A percentile compares a stretch with the other conserved stretches of the same genome.
These are phyloP conservation scores for Phycomyces nitens DNA, from an alignment of 192 early-diverging fungal genomes.

Conservation along the genomic window DNA sequence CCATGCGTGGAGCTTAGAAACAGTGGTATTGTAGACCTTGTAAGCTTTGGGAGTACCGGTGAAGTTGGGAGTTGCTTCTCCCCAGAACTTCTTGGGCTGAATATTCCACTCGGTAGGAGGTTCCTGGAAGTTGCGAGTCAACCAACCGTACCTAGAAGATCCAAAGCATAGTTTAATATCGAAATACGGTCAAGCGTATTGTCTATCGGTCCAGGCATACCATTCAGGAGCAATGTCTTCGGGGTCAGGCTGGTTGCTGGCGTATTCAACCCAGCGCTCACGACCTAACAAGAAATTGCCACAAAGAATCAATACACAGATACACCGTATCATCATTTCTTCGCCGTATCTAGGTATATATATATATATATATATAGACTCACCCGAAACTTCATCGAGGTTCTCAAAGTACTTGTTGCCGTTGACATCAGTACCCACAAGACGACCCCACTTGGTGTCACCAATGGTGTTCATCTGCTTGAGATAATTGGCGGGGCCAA, in stretches of 20 bases:
- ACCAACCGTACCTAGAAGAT: conserved; percentile 38
- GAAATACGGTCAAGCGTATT: not conserved
- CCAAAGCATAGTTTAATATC: not conserved
- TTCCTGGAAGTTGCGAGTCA: conserved; percentile 34
- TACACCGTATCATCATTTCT: not conserved
- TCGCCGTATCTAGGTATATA: too few relatives aligned
- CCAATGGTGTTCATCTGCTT: conserved; percentile 55
- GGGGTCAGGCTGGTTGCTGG: conserved; percentile 51
- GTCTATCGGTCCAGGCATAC: conserved; percentile 30
- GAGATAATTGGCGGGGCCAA: conserved; percentile 46
- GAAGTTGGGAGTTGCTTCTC: conserved; percentile 23
- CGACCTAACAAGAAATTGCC: conserved; percentile 47
- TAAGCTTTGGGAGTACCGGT: conserved; percentile 41
- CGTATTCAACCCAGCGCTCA: conserved; percentile 75
- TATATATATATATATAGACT: conserved; percentile 1
- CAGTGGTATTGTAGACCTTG: conserved; percentile 58
- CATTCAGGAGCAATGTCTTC: conserved; percentile 70
- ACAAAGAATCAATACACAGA: not conserved
- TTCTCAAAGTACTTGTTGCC: conserved; percentile 80
- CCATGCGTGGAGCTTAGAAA: conserved; percentile 53
- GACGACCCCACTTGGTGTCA: conserved; percentile 64
- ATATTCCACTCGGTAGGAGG: conserved; percentile 34
- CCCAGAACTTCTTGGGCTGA: conserved; percentile 28
- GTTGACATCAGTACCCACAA: conserved; percentile 66
- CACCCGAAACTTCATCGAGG: conserved; percentile 67